Percentiles rank a stretch among this genome's conserved stretches.
Conservation (phyloP, 1,284 basidiomycete species). For the Puccinia horiana region DNA sequence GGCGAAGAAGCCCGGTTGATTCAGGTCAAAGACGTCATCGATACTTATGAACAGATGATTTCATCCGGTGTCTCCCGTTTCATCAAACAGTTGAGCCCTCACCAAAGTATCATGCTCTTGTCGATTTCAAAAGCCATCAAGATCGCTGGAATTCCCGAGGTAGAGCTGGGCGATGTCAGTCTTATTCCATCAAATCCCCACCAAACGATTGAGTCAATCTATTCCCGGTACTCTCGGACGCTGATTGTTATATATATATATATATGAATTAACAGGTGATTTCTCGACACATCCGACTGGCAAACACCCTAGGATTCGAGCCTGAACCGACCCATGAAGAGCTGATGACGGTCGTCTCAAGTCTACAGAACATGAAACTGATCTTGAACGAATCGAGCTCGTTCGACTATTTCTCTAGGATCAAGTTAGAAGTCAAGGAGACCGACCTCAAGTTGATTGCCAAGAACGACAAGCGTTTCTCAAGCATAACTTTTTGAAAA, state of each 20-base stretch:
- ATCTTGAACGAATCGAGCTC: constrained; percentile 46
- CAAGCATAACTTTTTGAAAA: constrained; percentile 22
- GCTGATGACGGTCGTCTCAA: constrained; percentile 36
- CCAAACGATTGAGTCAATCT: not conserved
- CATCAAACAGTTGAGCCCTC: constrained; percentile 75
- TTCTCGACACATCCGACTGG: constrained; percentile 37
- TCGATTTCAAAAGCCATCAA: constrained; percentile 65
- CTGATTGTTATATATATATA: not conserved
- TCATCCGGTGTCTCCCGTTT: constrained; percentile 65
- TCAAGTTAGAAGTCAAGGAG: constrained; percentile 46
- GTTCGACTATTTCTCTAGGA: constrained; percentile 43
- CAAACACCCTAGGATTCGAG: constrained; percentile 28
- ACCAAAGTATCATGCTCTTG: constrained; percentile 85
- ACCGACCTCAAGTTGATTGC: constrained; percentile 21
- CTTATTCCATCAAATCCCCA: not conserved
- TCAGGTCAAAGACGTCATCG: constrained; percentile 72
- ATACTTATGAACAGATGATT: constrained; percentile 64
- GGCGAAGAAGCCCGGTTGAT: constrained; percentile 63
- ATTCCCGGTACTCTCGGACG: not conserved
- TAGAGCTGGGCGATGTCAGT: constrained; percentile 46
- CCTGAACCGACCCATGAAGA: constrained; percentile 40
- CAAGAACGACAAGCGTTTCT: constrained; percentile 38
- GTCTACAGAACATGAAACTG: constrained; percentile 38
- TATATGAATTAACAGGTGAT: constrained; percentile 27
- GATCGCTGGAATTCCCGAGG: constrained; percentile 40